A percentile compares a stretch with the other conserved stretches of the same genome.
phyloP scores from a whole-genome alignment of 2,329 filamentous ascomycete species.

The Dothideomycetidae sp. region DNA sequence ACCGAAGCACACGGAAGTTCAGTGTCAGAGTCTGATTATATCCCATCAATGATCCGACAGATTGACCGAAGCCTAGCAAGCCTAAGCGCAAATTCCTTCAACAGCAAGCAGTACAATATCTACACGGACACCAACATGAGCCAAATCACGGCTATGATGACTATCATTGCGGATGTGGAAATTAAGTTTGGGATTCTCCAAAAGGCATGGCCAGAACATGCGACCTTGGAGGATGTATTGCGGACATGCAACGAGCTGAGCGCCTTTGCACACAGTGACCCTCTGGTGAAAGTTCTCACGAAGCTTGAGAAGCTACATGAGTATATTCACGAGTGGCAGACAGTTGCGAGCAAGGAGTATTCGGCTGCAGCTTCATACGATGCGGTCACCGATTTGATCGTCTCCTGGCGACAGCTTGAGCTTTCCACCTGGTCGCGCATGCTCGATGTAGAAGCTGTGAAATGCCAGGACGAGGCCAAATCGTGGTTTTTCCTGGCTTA shows the following conservation, averaged over 20 bases:
- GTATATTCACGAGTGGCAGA: slow-evolving; percentile 86
- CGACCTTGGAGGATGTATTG: slow-evolving; percentile 68
- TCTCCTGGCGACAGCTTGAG: slow-evolving; percentile 82
- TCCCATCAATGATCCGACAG: slow-evolving; percentile 1
- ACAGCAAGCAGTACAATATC: slow-evolving; percentile 54
- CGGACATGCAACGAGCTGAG: slow-evolving; percentile 60
- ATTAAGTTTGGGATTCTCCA: slow-evolving; percentile 57
- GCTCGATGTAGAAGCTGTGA: slow-evolving; percentile 68
- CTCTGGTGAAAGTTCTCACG: slow-evolving; percentile 71
- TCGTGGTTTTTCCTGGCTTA: slow-evolving; percentile 97
- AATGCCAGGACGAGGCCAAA: slow-evolving; percentile 61
- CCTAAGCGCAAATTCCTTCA: slow-evolving; percentile 2
- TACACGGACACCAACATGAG: slow-evolving; percentile 67
- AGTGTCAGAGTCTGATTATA: neutral
- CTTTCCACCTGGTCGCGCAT: slow-evolving; percentile 82
- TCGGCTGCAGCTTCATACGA: slow-evolving; percentile 59
- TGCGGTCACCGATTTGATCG: slow-evolving; percentile 62
- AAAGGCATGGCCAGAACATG: slow-evolving; percentile 53
- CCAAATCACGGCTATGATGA: slow-evolving; percentile 61
- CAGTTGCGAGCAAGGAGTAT: slow-evolving; percentile 71
- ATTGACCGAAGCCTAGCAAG: slow-evolving; percentile 5
- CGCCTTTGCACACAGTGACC: slow-evolving; percentile 62
- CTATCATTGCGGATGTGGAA: slow-evolving; percentile 54
- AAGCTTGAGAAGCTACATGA: slow-evolving; percentile 77
- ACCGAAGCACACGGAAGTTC: neutral